Percentiles rank a stretch among this genome's conserved stretches.
Evolutionary conservation across 2,329 filamentous ascomycete genomes (phyloP).

Genomic region (Penicillium expansum): DNA sequence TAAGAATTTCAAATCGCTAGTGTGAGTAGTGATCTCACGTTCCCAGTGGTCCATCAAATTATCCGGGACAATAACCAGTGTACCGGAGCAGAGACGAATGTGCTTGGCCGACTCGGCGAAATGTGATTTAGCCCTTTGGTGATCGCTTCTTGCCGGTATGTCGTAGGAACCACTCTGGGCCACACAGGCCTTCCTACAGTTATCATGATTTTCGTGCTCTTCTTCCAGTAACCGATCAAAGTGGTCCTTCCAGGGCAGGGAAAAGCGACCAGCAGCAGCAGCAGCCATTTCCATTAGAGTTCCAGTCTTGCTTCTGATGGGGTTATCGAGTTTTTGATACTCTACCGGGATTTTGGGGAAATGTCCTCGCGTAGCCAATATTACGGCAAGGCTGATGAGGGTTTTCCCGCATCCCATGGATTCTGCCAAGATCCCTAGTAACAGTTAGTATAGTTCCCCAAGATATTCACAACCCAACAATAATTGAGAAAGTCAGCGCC

Average conservation of each 20-base stretch:
- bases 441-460: background rate
- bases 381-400: slow-evolving; percentile 73
- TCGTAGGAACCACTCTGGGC: slow-evolving; percentile 60
- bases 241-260: slow-evolving; percentile 67
- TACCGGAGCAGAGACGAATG: slow-evolving; percentile 66
- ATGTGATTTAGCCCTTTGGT: slow-evolving; percentile 43
- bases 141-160: slow-evolving; percentile 47
- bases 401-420: slow-evolving; percentile 72
- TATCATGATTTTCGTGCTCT: slow-evolving; percentile 47
- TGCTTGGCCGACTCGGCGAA: slow-evolving; percentile 38
- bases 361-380: slow-evolving; percentile 72
- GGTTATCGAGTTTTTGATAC: slow-evolving; percentile 48
- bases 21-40: slow-evolving; percentile 76
- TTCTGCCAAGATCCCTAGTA: slow-evolving; percentile 44
- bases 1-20: slow-evolving; percentile 63
- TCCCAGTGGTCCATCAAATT: slow-evolving; percentile 85
- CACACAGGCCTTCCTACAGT: slow-evolving; percentile 57
- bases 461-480: background rate
- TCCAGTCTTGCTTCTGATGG: slow-evolving; percentile 52
- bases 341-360: slow-evolving; percentile 64
- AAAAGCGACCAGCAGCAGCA: slow-evolving; percentile 62
- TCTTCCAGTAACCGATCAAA: slow-evolving; percentile 52
- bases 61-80: slow-evolving; percentile 74
- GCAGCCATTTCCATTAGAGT: slow-evolving; percentile 75
- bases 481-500: background rate